A percentile compares a stretch with the other conserved stretches of the same genome.
Conservation (phyloP, 2,329 filamentous ascomycete species). For the Hymenoscyphus infarciens region DNA sequence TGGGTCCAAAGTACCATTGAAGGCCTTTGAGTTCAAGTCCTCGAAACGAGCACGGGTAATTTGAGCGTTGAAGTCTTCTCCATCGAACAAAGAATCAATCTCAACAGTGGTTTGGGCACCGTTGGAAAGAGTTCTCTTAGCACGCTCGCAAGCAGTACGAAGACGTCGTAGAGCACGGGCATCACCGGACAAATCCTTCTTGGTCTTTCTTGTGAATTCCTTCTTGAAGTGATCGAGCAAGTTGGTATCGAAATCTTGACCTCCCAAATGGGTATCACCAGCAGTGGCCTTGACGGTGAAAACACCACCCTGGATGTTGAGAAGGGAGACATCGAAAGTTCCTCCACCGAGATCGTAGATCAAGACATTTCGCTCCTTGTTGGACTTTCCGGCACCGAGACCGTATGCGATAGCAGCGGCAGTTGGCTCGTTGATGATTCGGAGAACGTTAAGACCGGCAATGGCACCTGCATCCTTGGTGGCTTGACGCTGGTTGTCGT, state of each 20-base stretch:
- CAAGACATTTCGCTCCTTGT: constrained; percentile 97
- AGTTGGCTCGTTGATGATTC: constrained; percentile 99
- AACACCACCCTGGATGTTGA: constrained; percentile 98
- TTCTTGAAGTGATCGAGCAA: constrained; percentile 96
- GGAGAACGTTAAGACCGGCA: constrained; percentile 93
- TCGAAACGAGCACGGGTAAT: constrained; percentile 99
- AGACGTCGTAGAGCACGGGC: constrained; percentile 92
- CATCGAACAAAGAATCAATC: constrained; percentile 97
- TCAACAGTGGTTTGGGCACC: constrained; percentile 97
- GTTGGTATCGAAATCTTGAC: constrained; percentile 94
- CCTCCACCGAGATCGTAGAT: constrained; percentile 99
- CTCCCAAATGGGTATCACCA: constrained; percentile 95
- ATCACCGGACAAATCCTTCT: constrained; percentile 75
- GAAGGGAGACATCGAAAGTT: constrained; percentile 99
- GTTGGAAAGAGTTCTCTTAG: constrained; percentile 97
- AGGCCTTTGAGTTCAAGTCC: constrained; percentile 94
- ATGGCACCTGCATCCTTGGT: constrained; percentile 99
- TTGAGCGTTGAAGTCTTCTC: constrained; percentile 94
- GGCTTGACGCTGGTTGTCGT: constrained; percentile 99
- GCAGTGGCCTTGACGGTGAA: constrained; percentile 99
- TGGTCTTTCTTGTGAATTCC: constrained; percentile 80
- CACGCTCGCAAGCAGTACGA: constrained; percentile 97
- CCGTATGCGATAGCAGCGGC: constrained; percentile 98
- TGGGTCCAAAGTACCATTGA: constrained; percentile 88
- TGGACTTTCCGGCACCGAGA: constrained; percentile 89